Conservation (phyloP, 1,284 basidiomycete genomes). For the Xerocomus cyaneibrunnescens region DNA sequence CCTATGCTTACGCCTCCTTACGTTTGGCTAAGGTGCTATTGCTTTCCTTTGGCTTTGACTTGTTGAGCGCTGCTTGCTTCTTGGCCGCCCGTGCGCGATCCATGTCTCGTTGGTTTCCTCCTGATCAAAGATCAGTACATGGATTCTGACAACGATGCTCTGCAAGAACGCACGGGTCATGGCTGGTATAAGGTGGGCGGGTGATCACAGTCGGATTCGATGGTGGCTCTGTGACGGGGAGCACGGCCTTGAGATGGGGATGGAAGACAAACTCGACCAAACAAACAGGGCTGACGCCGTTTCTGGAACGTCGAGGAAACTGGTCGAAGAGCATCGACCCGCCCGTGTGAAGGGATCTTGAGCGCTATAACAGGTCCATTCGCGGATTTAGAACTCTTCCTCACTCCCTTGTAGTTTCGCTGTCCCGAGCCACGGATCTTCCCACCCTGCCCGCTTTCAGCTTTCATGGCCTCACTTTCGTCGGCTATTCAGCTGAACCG, state of each 20-base stretch:
- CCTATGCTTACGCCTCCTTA: slow-evolving; percentile 65
- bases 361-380: slow-evolving; percentile 6
- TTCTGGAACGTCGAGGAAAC: slow-evolving; percentile 7
- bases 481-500: slow-evolving; percentile 19
- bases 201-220: slow-evolving; percentile 10
- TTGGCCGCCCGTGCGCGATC: slow-evolving; percentile 74
- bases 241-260: background rate
- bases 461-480: slow-evolving; percentile 9
- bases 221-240: slow-evolving; percentile 3
- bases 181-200: slow-evolving; percentile 5
- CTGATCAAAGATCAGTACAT: slow-evolving; percentile 39
- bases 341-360: slow-evolving; percentile 16
- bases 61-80: slow-evolving; percentile 52
- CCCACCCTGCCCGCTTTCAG: slow-evolving; percentile 5
- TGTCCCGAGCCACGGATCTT: slow-evolving; percentile 18
- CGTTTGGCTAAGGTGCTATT: slow-evolving; percentile 58
- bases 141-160: background rate
- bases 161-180: slow-evolving; percentile 51
- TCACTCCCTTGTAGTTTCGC: background rate
- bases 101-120: slow-evolving; percentile 77
- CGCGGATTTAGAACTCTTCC: slow-evolving; percentile 16
- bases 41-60: slow-evolving; percentile 69
- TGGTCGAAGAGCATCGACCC: slow-evolving; percentile 1
- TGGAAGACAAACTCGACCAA: slow-evolving; percentile 29
- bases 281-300: slow-evolving; percentile 11